Evolutionary conservation across 345 rosid species (phyloP).

Genomic region (Diplotaxis tenuifolia): DNA sequence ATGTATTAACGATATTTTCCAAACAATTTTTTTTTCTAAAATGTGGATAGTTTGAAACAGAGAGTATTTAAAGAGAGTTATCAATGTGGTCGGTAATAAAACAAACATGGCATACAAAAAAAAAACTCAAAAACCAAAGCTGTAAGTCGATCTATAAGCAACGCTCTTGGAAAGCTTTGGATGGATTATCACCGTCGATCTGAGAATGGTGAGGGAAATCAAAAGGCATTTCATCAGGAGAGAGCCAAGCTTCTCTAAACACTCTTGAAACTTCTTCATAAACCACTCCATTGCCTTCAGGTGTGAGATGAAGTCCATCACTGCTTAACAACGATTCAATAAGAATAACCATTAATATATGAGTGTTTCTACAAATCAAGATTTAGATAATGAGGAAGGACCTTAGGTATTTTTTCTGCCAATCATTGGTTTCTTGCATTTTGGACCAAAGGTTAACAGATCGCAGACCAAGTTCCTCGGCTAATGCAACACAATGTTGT

Average conservation of each 20-base stretch:
- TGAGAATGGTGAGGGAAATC: constrained; percentile 78
- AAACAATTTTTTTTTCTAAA: not conserved
- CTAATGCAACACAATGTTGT: constrained; percentile 59
- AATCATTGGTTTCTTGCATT: constrained; percentile 77
- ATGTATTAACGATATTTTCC: not conserved
- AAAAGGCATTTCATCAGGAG: constrained; percentile 68
- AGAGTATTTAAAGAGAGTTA: not conserved
- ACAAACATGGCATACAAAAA: not conserved
- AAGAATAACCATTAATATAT: constrained; percentile 13
- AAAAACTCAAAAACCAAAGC: not conserved
- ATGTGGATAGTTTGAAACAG: not conserved
- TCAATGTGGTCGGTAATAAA: not conserved
- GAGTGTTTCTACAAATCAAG: not conserved
- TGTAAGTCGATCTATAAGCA: constrained; percentile 33
- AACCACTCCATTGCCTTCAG: constrained; percentile 73
- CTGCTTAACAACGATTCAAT: constrained; percentile 45
- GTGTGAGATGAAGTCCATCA: constrained; percentile 83
- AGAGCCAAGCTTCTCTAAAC: constrained; percentile 65
- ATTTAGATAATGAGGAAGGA: constrained; percentile 32
- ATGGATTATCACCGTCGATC: constrained; percentile 64
- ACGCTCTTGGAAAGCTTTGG: constrained; percentile 55
- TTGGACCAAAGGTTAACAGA: constrained; percentile 76
- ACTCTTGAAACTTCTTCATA: constrained; percentile 52
- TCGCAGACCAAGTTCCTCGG: constrained; percentile 56
- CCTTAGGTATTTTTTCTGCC: constrained; percentile 84